A percentile compares a stretch with the other conserved stretches of the same genome.
phyloP scores from a whole-genome alignment of 345 rosid species.

The Populus pruinosa region DNA sequence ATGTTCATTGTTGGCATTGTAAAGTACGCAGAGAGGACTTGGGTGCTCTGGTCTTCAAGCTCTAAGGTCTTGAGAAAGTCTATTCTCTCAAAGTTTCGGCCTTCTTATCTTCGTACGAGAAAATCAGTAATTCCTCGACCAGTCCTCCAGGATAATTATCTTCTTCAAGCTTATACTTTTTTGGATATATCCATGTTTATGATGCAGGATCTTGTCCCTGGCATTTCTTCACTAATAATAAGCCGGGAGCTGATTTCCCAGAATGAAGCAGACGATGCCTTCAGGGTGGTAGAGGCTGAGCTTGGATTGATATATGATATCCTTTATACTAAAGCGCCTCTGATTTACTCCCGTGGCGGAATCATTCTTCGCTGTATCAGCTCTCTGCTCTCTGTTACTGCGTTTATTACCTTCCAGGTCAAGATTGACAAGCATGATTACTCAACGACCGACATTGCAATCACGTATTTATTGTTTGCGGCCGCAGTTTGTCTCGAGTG shows the following conservation, averaged over 20 bases:
- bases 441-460: constrained; percentile 18
- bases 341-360: constrained; percentile 18
- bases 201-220: not conserved
- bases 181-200: not conserved
- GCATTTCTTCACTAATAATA: not conserved
- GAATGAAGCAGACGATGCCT: constrained; percentile 11
- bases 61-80: not conserved
- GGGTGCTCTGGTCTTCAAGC: not conserved
- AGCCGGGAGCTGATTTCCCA: not conserved
- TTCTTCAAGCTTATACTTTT: not conserved
- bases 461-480: constrained; percentile 32
- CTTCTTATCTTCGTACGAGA: rapidly evolving
- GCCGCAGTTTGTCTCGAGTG: constrained; percentile 34
- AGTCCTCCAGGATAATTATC: not conserved
- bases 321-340: constrained; percentile 36
- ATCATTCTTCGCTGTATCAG: constrained; percentile 5
- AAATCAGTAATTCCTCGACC: rapidly evolving
- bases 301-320: constrained; percentile 41
- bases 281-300: constrained; percentile 37
- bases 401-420: constrained; percentile 14
- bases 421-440: not conserved
- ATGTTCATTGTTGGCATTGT: not conserved
- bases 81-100: rapidly evolving
- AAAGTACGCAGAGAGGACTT: not conserved
- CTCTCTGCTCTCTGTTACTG: constrained; percentile 1